Evolutionary conservation across 129 eudicot genomes (phyloP).

Genomic region (Lonicera japonica): DNA sequence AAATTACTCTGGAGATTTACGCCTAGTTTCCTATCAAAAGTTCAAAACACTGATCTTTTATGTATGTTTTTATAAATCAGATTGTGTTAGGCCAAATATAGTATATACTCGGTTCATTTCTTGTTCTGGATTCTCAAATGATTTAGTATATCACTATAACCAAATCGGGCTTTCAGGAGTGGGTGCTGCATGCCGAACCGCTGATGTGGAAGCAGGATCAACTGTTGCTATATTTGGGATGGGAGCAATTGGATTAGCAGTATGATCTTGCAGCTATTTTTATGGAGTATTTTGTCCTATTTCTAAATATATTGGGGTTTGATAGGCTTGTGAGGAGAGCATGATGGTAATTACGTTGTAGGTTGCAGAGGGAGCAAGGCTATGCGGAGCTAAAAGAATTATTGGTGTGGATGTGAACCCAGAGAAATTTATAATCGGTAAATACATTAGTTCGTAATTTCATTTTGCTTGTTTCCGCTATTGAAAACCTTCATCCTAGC

Average conservation of each 20-base stretch:
- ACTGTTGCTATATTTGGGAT: constrained; percentile 65
- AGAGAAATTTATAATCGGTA: constrained; percentile 50
- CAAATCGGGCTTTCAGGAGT: constrained; percentile 35
- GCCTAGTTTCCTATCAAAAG: neutral
- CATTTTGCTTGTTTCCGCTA: too few relatives aligned
- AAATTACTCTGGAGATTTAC: neutral
- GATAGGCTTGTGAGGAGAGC: neutral
- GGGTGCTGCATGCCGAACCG: constrained; percentile 62
- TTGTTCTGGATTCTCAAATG: neutral
- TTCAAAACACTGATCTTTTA: neutral
- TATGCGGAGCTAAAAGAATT: constrained; percentile 51
- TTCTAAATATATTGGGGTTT: neutral
- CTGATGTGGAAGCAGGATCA: constrained; percentile 60
- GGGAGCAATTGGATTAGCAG: constrained; percentile 69
- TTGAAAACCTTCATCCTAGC: neutral
- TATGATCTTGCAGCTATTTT: constrained; percentile 19
- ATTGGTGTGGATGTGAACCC: constrained; percentile 65
- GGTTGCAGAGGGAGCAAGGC: constrained; percentile 77
- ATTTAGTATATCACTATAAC: neutral
- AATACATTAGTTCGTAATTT: neutral
- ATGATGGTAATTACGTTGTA: constrained; percentile 6
- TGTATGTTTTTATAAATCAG: neutral
- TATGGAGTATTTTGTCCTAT: neutral
- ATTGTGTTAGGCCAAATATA: neutral
- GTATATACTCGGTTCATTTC: neutral